phyloP scores from a whole-genome alignment of 495 filamentous ascomycete genomes.

The Sabuloglossum arenarium region DNA sequence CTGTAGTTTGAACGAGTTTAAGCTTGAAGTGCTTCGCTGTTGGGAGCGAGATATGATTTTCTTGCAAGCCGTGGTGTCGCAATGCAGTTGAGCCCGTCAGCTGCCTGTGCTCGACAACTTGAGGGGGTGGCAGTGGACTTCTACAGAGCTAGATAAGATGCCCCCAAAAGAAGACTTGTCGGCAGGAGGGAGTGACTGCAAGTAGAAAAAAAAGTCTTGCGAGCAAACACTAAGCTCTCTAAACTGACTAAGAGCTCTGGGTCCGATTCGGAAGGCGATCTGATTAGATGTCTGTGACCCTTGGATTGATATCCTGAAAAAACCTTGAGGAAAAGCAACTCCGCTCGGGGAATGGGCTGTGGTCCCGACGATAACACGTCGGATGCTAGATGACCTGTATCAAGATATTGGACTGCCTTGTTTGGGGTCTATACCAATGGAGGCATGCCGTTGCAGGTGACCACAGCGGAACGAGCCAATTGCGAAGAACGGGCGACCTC shows the following conservation, averaged over 20 bases:
- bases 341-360: background rate
- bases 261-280: background rate
- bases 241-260: background rate
- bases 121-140: background rate
- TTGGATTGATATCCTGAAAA: background rate
- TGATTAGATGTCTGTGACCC: slow-evolving; percentile 6
- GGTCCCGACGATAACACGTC: background rate
- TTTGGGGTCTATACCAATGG: no score
- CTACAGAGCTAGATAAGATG: background rate
- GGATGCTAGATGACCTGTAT: background rate
- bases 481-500: no score
- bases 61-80: background rate
- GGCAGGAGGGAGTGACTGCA: no score
- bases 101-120: background rate
- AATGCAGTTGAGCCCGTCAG: background rate
- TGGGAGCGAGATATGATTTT: background rate
- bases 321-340: background rate
- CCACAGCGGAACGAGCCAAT: no score
- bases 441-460: no score
- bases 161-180: background rate
- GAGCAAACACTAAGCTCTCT: no score
- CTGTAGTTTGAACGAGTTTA: background rate
- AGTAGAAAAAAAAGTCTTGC: no score
- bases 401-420: no score
- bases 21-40: background rate